phyloP scores from a whole-genome alignment of 2,329 filamentous ascomycete species.

The Aspergillus sp. region DNA sequence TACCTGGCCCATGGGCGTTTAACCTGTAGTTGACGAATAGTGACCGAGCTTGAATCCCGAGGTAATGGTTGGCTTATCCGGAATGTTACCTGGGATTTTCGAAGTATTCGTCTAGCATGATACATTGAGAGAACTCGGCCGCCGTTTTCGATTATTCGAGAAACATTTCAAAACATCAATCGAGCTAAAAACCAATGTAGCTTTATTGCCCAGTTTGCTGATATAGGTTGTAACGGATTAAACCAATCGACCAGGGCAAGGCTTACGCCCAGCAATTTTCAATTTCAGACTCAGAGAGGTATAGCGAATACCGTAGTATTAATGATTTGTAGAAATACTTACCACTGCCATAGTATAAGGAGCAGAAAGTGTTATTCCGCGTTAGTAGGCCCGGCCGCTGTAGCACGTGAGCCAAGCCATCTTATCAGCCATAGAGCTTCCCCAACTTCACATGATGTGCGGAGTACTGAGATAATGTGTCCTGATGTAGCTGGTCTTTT shows the following conservation, averaged over 20 bases:
- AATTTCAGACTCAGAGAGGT: background rate
- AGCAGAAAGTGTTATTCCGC: background rate
- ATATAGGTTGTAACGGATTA: background rate
- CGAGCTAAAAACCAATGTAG: background rate
- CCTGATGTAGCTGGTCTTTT: too few species aligned
- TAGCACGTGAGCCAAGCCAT: background rate
- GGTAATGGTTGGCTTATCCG: conserved; percentile 24
- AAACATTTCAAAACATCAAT: background rate
- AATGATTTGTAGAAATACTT: background rate
- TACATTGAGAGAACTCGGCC: conserved; percentile 35
- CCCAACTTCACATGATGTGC: too few species aligned
- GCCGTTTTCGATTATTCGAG: background rate
- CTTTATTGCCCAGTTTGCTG: background rate
- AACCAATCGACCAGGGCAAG: too few species aligned
- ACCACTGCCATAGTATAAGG: background rate
- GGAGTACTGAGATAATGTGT: too few species aligned
- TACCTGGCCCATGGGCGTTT: conserved; percentile 40
- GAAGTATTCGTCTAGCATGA: conserved; percentile 32
- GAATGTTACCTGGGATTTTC: conserved; percentile 28
- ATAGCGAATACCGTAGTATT: background rate
- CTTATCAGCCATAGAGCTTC: background rate
- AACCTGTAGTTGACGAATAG: conserved; percentile 37
- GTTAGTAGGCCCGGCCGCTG: background rate
- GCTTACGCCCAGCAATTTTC: background rate
- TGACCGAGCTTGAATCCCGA: conserved; percentile 21